These are phyloP conservation scores for Diaporthe ilicicola DNA, from an alignment of 2,329 filamentous ascomycete genomes.

Conservation along the genomic window DNA sequence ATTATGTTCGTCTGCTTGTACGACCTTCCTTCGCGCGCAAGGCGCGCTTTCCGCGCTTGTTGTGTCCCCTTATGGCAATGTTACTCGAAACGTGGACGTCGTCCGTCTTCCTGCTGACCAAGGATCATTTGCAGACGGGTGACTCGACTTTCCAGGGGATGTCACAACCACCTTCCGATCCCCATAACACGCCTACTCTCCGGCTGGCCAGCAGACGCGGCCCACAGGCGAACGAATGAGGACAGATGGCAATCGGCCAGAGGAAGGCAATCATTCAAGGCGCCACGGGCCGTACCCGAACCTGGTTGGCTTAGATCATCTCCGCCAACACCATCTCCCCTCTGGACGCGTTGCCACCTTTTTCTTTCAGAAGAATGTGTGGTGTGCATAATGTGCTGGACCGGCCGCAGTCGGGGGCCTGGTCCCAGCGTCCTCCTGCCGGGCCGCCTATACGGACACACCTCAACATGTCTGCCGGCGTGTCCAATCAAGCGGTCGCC, in stretches of 20 bases:
- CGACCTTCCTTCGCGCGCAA: background rate
- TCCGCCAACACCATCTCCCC: background rate
- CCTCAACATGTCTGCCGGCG: background rate
- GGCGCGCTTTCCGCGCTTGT: background rate
- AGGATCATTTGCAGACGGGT: background rate
- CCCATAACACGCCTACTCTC: background rate
- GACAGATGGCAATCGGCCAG: background rate
- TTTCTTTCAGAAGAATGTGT: background rate
- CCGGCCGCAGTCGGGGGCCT: background rate
- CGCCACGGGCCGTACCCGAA: conserved; percentile 3
- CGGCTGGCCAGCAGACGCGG: background rate
- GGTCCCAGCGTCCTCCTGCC: background rate
- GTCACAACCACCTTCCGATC: background rate
- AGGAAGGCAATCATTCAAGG: background rate
- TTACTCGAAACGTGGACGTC: background rate
- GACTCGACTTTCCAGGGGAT: background rate
- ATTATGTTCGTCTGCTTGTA: background rate
- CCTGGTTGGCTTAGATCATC: background rate
- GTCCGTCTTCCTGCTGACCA: background rate
- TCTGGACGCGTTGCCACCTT: background rate
- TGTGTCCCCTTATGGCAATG: background rate
- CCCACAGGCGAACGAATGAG: background rate
- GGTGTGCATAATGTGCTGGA: conserved; percentile 1
- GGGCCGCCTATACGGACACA: conserved; percentile 1
- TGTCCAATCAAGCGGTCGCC: background rate